These are phyloP conservation scores for Alternaria triticimaculans DNA, from an alignment of 2,329 filamentous ascomycete genomes.

Conservation along the genomic window DNA sequence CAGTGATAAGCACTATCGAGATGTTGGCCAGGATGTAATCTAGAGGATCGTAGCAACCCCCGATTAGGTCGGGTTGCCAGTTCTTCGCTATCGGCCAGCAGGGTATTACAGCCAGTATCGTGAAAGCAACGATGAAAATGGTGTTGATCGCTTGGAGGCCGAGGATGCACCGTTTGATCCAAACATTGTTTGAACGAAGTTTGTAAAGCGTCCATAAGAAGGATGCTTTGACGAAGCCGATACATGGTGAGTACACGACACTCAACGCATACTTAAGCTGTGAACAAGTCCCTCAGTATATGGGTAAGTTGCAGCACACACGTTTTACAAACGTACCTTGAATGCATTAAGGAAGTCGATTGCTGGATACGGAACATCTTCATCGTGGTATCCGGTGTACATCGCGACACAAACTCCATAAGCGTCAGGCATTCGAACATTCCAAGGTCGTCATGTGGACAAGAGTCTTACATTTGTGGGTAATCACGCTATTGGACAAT, in stretches of 20 bases:
- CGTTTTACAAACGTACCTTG: not conserved
- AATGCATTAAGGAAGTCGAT: slow-evolving; percentile 12
- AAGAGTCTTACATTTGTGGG: slow-evolving; percentile 22
- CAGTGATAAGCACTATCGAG: slow-evolving; percentile 25
- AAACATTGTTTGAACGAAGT: slow-evolving; percentile 22
- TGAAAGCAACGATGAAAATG: slow-evolving; percentile 18
- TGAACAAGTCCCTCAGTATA: not conserved
- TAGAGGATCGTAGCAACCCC: slow-evolving; percentile 15
- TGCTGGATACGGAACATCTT: slow-evolving; percentile 20
- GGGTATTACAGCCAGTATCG: slow-evolving; percentile 16
- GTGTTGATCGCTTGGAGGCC: slow-evolving; percentile 24
- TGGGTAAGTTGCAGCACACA: not conserved
- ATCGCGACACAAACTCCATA: slow-evolving; percentile 13
- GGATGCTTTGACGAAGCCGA: slow-evolving; percentile 28
- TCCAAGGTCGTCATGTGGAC: not conserved
- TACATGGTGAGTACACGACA: slow-evolving; percentile 26
- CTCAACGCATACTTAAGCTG: slow-evolving; percentile 14
- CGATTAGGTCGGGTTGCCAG: slow-evolving; percentile 22
- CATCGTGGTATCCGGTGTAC: slow-evolving; percentile 20
- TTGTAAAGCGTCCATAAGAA: slow-evolving; percentile 31
- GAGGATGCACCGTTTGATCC: slow-evolving; percentile 22
- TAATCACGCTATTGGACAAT: slow-evolving; percentile 19
- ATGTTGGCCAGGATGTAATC: slow-evolving; percentile 18
- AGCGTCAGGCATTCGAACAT: not conserved
- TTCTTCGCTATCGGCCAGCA: slow-evolving; percentile 22